These are phyloP conservation scores for Colletotrichum abscissum DNA, from an alignment of 2,329 filamentous ascomycete genomes.

Conservation along the genomic window DNA sequence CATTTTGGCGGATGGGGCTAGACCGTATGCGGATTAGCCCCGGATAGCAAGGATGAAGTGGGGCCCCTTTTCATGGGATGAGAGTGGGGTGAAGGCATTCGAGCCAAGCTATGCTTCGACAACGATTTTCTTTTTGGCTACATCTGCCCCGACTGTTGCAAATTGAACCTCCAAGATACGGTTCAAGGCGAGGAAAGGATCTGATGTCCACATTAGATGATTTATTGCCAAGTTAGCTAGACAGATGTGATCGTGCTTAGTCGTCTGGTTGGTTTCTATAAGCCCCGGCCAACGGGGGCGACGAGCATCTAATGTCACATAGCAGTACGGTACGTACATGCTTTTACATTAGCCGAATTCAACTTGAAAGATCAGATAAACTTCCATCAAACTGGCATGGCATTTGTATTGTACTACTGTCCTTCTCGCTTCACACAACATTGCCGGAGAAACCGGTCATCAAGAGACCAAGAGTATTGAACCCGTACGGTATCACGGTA, in stretches of 20 bases:
- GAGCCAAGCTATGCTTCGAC: conserved; percentile 12
- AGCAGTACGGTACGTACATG: background rate
- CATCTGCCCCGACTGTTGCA: conserved; percentile 1
- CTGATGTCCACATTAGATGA: background rate
- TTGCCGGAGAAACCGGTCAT: background rate
- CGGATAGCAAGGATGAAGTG: background rate
- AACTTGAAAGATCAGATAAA: background rate
- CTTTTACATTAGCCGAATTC: background rate
- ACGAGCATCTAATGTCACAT: background rate
- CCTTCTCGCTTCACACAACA: background rate
- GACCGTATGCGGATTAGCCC: conserved; percentile 21
- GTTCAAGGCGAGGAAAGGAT: background rate
- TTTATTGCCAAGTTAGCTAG: conserved; percentile 11
- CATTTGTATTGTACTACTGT: background rate
- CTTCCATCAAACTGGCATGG: background rate
- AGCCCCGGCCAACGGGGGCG: background rate
- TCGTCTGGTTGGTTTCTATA: background rate
- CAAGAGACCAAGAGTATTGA: background rate
- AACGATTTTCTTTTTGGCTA: background rate
- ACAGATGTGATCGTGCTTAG: background rate
- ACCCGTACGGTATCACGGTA: fast-evolving
- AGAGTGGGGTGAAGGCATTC: background rate
- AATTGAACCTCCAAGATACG: background rate
- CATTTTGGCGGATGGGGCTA: conserved; percentile 9
- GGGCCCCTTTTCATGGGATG: background rate